Percentiles rank a stretch among this genome's conserved stretches.
Evolutionary conservation across 495 filamentous ascomycete species (phyloP).

Genomic region (Penicillium cosmopolitanum): DNA sequence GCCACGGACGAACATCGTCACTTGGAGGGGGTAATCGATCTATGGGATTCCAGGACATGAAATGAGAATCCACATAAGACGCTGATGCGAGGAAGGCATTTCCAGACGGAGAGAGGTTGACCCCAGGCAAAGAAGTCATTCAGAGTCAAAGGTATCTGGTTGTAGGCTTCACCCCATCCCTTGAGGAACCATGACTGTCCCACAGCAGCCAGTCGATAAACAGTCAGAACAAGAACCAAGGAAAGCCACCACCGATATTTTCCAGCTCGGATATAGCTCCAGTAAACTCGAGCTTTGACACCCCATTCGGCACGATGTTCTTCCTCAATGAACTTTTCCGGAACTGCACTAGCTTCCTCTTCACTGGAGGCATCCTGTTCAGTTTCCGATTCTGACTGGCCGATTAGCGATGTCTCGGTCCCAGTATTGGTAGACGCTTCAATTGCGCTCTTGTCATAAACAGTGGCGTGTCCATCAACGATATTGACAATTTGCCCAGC

Average conservation of each 20-base stretch:
- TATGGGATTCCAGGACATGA: constrained; percentile 44
- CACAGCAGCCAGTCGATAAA: constrained; percentile 63
- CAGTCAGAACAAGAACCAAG: constrained; percentile 58
- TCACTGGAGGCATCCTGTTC: constrained; percentile 42
- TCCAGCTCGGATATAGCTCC: constrained; percentile 80
- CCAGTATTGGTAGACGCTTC: constrained; percentile 21
- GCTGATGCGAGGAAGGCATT: constrained; percentile 5
- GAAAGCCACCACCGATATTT: constrained; percentile 70
- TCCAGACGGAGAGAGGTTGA: neutral
- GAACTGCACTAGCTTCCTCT: constrained; percentile 54
- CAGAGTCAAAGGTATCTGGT: constrained; percentile 28
- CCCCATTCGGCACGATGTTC: constrained; percentile 76
- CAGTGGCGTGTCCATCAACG: constrained; percentile 52
- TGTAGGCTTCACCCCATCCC: constrained; percentile 80
- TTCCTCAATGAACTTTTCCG: constrained; percentile 82
- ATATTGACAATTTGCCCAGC: constrained; percentile 74
- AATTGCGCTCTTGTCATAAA: constrained; percentile 47
- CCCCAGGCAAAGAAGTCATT: constrained; percentile 9
- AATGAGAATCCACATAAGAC: constrained; percentile 22
- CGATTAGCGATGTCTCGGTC: constrained; percentile 16
- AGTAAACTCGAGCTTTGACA: constrained; percentile 74
- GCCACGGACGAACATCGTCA: constrained; percentile 73
- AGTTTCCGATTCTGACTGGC: constrained; percentile 35
- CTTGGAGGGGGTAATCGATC: constrained; percentile 65
- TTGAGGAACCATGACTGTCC: constrained; percentile 81